Evolutionary conservation across 2,329 filamentous ascomycete genomes (phyloP).

Genomic region (Diaporthe destruens): DNA sequence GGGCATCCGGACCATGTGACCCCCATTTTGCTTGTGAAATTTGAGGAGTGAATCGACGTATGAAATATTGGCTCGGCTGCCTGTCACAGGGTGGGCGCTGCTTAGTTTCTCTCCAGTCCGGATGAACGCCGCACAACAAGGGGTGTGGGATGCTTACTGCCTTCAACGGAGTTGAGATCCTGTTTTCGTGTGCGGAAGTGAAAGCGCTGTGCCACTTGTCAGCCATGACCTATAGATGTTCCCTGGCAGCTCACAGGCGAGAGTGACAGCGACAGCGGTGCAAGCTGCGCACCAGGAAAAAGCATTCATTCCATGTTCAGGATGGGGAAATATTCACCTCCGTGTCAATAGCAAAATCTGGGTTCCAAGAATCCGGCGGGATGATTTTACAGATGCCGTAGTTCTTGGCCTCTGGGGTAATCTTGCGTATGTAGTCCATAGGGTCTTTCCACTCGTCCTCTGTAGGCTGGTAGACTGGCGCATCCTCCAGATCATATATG

Average conservation of each 20-base stretch:
- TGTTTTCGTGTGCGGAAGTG: constrained; percentile 97
- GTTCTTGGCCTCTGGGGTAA: constrained; percentile 84
- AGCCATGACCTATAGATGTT: constrained; percentile 1
- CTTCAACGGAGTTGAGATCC: constrained; percentile 97
- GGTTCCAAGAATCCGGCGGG: constrained; percentile 93
- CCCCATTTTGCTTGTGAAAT: constrained; percentile 97
- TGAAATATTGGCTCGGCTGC: constrained; percentile 93
- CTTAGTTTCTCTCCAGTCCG: constrained; percentile 55
- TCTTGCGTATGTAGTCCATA: constrained; percentile 92
- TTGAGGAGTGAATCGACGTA: constrained; percentile 96
- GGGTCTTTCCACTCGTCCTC: constrained; percentile 96
- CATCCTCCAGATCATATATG: constrained; percentile 87
- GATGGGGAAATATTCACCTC: constrained; percentile 72
- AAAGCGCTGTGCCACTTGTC: constrained; percentile 75
- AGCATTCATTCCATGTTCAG: background rate
- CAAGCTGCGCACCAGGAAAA: background rate
- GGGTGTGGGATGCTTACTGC: constrained; percentile 76
- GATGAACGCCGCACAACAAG: constrained; percentile 25
- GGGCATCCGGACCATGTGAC: constrained; percentile 91
- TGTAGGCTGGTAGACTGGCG: constrained; percentile 90
- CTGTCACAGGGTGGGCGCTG: constrained; percentile 57
- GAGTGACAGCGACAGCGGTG: background rate
- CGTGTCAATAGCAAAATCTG: constrained; percentile 94
- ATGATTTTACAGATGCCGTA: constrained; percentile 97
- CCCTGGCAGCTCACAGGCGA: too few relatives aligned